phyloP scores from a whole-genome alignment of 2,329 filamentous ascomycete genomes.

The Cercospora brassicicola region DNA sequence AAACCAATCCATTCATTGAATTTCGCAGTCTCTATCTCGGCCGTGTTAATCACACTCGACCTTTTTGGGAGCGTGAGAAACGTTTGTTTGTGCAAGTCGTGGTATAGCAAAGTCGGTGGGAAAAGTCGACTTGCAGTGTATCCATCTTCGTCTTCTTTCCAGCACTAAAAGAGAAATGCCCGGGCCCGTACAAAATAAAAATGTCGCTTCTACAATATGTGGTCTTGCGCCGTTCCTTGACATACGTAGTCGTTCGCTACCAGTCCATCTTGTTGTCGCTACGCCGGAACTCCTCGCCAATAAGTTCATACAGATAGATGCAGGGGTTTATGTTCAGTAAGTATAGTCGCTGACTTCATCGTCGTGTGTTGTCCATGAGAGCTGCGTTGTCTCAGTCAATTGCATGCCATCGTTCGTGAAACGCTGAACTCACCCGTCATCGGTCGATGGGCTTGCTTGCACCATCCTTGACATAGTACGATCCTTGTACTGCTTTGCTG shows the following conservation, averaged over 20 bases:
- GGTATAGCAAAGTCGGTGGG: background rate
- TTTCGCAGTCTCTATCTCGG: background rate
- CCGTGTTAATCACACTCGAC: background rate
- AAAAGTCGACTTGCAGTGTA: background rate
- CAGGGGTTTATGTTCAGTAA: background rate
- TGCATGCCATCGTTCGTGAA: background rate
- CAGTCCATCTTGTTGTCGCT: background rate
- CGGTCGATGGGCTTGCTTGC: constrained; percentile 20
- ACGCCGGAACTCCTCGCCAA: constrained; percentile 14
- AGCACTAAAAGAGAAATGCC: background rate
- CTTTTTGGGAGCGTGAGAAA: background rate
- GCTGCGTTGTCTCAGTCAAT: background rate
- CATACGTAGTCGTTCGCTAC: background rate
- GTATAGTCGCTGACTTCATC: constrained; percentile 7
- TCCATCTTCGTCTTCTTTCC: background rate
- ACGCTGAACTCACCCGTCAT: background rate
- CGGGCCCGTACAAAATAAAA: background rate
- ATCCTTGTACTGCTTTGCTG: constrained; percentile 50
- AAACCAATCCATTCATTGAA: background rate
- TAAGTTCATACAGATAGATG: constrained; percentile 3
- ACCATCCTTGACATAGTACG: constrained; percentile 47
- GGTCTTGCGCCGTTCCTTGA: background rate
- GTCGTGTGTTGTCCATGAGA: background rate
- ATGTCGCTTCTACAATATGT: background rate
- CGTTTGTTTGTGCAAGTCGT: background rate